phyloP scores from a whole-genome alignment of 805 yeast species.

The Suhomyces tanzawaensis region DNA sequence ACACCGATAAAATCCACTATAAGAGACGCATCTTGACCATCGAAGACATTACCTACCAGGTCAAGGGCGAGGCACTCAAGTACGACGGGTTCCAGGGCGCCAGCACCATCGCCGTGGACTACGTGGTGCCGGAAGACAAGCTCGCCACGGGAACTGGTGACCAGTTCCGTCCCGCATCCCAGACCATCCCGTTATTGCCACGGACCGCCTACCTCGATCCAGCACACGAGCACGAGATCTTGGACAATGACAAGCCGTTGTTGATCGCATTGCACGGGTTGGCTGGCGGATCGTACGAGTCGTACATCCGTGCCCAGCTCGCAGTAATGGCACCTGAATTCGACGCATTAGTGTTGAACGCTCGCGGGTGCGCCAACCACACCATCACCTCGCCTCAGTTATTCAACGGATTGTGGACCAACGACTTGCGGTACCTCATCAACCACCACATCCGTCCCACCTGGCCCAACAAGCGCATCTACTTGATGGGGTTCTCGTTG shows the following conservation, averaged over 20 bases:
- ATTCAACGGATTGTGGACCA: slow-evolving; percentile 67
- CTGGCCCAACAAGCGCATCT: slow-evolving; percentile 64
- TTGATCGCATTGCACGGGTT: slow-evolving; percentile 67
- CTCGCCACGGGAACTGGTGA: slow-evolving; percentile 14
- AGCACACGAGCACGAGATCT: slow-evolving; percentile 35
- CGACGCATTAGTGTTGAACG: slow-evolving; percentile 60
- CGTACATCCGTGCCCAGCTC: slow-evolving; percentile 59
- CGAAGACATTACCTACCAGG: slow-evolving; percentile 3
- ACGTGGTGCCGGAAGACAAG: slow-evolving; percentile 34
- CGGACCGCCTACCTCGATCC: slow-evolving; percentile 61
- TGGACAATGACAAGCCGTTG: slow-evolving; percentile 50
- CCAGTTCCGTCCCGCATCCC: slow-evolving; percentile 41
- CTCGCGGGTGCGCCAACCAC: slow-evolving; percentile 77
- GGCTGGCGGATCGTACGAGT: slow-evolving; percentile 79
- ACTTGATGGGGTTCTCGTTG: slow-evolving; percentile 65
- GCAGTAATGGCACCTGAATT: slow-evolving; percentile 42
- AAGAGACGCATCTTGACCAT: slow-evolving; percentile 42
- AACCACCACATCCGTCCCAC: slow-evolving; percentile 45
- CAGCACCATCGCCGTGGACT: slow-evolving; percentile 51
- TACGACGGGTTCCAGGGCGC: slow-evolving; percentile 42
- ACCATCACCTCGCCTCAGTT: slow-evolving; percentile 66
- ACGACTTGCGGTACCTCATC: slow-evolving; percentile 61
- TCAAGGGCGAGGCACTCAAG: slow-evolving; percentile 26
- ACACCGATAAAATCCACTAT: slow-evolving; percentile 42
- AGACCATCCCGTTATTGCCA: slow-evolving; percentile 60